A percentile compares a stretch with the other conserved stretches of the same genome.
Evolutionary conservation across 108 stramenopile species (phyloP).

Genomic region (Pseudonitzschia multiseries): DNA sequence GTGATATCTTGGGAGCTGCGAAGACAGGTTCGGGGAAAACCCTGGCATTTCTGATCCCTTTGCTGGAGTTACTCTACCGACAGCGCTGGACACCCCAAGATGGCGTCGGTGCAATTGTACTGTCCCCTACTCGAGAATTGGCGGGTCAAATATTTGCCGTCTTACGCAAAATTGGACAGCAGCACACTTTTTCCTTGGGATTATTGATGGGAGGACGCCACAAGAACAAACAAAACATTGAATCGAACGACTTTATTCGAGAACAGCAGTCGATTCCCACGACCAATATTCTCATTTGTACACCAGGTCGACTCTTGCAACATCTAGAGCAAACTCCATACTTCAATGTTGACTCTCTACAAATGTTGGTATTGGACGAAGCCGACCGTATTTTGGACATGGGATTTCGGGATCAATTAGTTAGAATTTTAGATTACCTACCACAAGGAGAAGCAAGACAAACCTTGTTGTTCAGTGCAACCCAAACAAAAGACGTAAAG

Average conservation of each 20-base stretch:
- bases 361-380: conserved; percentile 96
- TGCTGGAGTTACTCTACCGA: conserved; percentile 85
- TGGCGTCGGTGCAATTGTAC: conserved; percentile 93
- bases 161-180: conserved; percentile 78
- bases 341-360: conserved; percentile 84
- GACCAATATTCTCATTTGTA: conserved; percentile 94
- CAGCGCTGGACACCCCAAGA: conserved; percentile 74
- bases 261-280: conserved; percentile 84
- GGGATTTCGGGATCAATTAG: conserved; percentile 96
- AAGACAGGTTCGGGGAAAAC: conserved; percentile 94
- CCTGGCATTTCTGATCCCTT: conserved; percentile 86
- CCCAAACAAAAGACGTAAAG: conserved; percentile 95
- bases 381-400: conserved; percentile 97
- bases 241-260: conserved; percentile 88
- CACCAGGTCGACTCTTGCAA: conserved; percentile 96
- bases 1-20: conserved; percentile 95
- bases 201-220: conserved; percentile 89
- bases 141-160: conserved; percentile 99
- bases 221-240: conserved; percentile 26
- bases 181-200: conserved; percentile 92
- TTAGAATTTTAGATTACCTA: conserved; percentile 90
- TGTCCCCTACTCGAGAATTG: conserved; percentile 98
- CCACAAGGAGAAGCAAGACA: conserved; percentile 80
- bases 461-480: conserved; percentile 98
- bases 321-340: conserved; percentile 98